phyloP scores from a whole-genome alignment of 371 early-diverging fungal species.

The Rhizopus microsporus region DNA sequence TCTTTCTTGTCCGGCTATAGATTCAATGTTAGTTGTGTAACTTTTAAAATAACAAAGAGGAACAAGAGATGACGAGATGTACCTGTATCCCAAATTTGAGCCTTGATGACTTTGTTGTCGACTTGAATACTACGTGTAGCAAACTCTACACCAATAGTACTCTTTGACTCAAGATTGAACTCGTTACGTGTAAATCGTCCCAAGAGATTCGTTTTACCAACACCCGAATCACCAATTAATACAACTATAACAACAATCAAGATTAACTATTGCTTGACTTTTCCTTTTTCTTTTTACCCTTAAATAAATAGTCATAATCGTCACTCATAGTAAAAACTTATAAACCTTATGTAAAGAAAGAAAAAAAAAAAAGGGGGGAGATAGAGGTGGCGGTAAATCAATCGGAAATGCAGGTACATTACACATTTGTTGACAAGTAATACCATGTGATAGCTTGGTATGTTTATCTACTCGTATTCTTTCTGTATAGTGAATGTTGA shows the following conservation, averaged over 20 bases:
- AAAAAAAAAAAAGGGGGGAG: constrained; percentile 6
- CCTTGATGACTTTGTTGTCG: constrained; percentile 97
- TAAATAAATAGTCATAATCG: constrained; percentile 30
- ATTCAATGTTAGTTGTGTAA: constrained; percentile 3
- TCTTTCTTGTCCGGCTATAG: constrained; percentile 85
- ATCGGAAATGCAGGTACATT: no score
- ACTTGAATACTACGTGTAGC: constrained; percentile 97
- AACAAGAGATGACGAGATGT: constrained; percentile 15
- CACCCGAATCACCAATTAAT: constrained; percentile 99
- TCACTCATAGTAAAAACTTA: constrained; percentile 16
- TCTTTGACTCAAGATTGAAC: constrained; percentile 96
- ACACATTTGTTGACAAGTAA: no score
- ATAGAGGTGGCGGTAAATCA: no score
- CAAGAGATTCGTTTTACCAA: constrained; percentile 99
- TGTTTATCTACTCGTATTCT: no score
- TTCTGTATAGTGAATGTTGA: no score
- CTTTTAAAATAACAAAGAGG: not conserved
- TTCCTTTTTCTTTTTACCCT: constrained; percentile 14
- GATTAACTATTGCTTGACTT: constrained; percentile 7
- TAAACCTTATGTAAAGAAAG: constrained; percentile 3
- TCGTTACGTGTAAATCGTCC: constrained; percentile 97
- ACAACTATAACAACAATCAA: constrained; percentile 73
- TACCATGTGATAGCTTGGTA: no score
- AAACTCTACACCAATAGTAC: constrained; percentile 99
- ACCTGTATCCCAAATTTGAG: constrained; percentile 98